These are phyloP conservation scores for Lipomyces mesembrius DNA, from an alignment of 805 yeast genomes.

Conservation along the genomic window DNA sequence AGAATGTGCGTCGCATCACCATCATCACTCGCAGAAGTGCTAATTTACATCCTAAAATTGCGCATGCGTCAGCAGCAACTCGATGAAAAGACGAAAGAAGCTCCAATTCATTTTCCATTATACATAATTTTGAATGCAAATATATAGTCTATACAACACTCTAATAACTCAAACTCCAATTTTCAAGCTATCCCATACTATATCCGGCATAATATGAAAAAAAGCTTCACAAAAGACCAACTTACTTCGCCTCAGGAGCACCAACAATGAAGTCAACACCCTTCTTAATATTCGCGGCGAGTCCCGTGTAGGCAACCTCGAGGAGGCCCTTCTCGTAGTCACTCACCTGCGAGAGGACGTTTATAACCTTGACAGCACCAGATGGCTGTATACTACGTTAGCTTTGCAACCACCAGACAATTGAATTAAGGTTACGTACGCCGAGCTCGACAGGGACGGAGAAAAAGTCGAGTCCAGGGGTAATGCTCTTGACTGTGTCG, in stretches of 20 bases:
- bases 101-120: not conserved
- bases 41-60: conserved; percentile 1
- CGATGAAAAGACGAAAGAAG: not conserved
- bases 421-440: conserved; percentile 51
- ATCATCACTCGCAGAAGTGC: not conserved
- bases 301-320: conserved; percentile 80
- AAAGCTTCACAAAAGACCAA: not conserved
- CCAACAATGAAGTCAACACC: conserved; percentile 79
- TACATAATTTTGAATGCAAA: not conserved
- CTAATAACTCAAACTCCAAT: not conserved
- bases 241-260: conserved; percentile 41
- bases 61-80: not conserved
- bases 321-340: conserved; percentile 84
- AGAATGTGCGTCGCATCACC: not conserved
- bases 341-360: conserved; percentile 68
- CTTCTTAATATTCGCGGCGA: conserved; percentile 86
- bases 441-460: conserved; percentile 94
- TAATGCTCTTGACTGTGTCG: conserved; percentile 73
- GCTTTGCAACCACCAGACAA: not conserved
- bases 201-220: conserved; percentile 1
- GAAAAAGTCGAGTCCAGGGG: conserved; percentile 91
- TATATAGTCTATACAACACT: conserved; percentile 1
- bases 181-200: not conserved
- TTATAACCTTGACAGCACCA: conserved; percentile 66
- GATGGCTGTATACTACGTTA: conserved; percentile 46